Evolutionary conservation across 2,329 filamentous ascomycete species (phyloP), one percentile per base, ranked within the genome.

Genomic region (Diaporthe citriasiana): DNA sequence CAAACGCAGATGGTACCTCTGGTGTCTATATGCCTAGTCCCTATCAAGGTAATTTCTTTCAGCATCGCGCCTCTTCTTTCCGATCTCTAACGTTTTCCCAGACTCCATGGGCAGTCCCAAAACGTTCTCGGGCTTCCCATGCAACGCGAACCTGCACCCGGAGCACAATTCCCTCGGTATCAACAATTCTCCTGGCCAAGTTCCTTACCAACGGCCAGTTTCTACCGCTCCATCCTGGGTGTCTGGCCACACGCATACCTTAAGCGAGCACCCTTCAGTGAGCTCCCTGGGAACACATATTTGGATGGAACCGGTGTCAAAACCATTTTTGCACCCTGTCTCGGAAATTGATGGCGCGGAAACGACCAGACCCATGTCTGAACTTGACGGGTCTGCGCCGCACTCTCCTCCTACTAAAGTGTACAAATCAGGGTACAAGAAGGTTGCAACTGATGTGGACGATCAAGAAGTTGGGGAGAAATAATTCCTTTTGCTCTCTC

Each of bases 301-400:
- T 2, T 51, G 55, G 38, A 27, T 66, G 15, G 50, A 66, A 12
- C 63, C 38, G 8, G 68, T 35, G 17, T 27, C 70, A 22, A 68
- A 38, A 35, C 73, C 72, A 17, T 51, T 63, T 12, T 33, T 74
- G 19, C 35, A 68, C 6, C 33, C 72, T 1, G 68, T 75, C 3
- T 75, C 74, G 12, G 74, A 75, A 51, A 75, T 75, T 19, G 72
- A 71, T 1, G 65, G 47, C 5, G 51, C 68, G 2, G 71, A 74
- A 15, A 33, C 71, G 1, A 6, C 47, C 2, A 55, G 68, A 4
- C 57, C 71, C 6, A 35, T 73, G 45, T 69, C 74, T 40, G 74
- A 75, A n/a, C 69, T 75, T 8, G 57, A 72, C 1, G 74, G 55
- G 8, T 71, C 66, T 5, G 27, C 17, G n/a, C 25, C 40, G 4